Conservation (phyloP, 108 stramenopile genomes). For the Cyclotella baltica region DNA sequence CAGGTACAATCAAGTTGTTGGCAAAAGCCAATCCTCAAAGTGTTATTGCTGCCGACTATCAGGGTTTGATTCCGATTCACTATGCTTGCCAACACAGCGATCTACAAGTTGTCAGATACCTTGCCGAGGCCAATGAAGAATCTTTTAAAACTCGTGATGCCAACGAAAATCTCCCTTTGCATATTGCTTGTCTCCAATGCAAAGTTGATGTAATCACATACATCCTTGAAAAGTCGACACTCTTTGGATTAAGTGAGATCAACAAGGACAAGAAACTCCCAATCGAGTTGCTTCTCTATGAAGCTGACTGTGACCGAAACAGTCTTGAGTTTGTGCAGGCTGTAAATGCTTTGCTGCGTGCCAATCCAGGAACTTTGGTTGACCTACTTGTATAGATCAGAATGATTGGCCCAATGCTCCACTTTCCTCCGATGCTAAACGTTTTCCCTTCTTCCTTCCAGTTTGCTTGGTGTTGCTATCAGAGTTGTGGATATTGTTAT, state of each 20-base stretch:
- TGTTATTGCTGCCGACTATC: neutral
- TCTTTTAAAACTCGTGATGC: neutral
- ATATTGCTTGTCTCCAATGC: neutral
- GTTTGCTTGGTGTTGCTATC: no score
- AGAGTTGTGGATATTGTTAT: no score
- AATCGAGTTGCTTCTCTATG: slow-evolving; percentile 2
- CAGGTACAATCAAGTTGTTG: slow-evolving; percentile 14
- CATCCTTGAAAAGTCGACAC: neutral
- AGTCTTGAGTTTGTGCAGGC: slow-evolving; percentile 16
- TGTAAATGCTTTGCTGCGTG: neutral
- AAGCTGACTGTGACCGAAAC: neutral
- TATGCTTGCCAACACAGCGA: neutral
- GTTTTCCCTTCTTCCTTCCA: no score
- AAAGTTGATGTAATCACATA: neutral
- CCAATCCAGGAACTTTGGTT: no score
- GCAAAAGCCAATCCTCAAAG: neutral
- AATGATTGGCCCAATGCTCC: no score
- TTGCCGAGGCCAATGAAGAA: neutral
- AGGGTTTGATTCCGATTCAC: slow-evolving; percentile 13
- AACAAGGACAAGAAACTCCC: slow-evolving; percentile 1
- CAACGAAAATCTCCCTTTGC: neutral
- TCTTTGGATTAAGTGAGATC: neutral
- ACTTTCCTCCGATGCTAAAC: no score
- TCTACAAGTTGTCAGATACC: slow-evolving; percentile 3
- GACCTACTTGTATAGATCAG: no score